Conservation (phyloP, 169 alveolate genomes). For the Cryptosporidium meleagridis region DNA sequence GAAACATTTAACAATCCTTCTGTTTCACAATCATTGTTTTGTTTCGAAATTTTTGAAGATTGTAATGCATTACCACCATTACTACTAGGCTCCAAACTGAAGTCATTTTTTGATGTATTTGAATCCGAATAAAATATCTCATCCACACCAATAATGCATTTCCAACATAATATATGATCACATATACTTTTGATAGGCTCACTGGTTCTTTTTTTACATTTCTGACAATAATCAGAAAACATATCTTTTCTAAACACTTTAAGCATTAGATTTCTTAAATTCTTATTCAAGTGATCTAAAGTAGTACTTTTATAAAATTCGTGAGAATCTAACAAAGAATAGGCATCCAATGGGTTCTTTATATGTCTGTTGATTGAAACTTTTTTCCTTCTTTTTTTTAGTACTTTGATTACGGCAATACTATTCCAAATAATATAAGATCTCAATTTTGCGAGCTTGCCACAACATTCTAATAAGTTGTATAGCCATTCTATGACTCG, state of each 20-base stretch:
- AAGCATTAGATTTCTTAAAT: conserved; percentile 23
- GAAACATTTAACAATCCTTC: background rate
- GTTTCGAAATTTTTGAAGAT: background rate
- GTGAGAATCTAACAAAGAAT: conserved; percentile 15
- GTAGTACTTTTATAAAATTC: conserved; percentile 51
- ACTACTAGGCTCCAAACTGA: background rate
- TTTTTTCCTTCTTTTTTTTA: conserved; percentile 51
- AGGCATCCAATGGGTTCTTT: conserved; percentile 53
- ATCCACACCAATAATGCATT: conserved; percentile 29
- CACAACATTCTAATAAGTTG: conserved; percentile 66
- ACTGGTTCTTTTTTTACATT: conserved; percentile 42
- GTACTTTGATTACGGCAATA: conserved; percentile 69
- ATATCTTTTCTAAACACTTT: conserved; percentile 54
- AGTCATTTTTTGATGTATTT: background rate
- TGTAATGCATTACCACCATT: too few relatives aligned
- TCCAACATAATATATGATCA: conserved; percentile 70
- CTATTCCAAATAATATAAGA: conserved; percentile 72
- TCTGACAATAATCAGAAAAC: conserved; percentile 58
- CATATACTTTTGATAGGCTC: conserved; percentile 67
- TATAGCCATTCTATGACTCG: conserved; percentile 65
- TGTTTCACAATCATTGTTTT: background rate
- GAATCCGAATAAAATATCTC: conserved; percentile 17
- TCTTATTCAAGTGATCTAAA: conserved; percentile 26
- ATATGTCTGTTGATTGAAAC: conserved; percentile 33
- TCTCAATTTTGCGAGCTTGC: conserved; percentile 50